Evolutionary conservation across 148 eudicot genomes (phyloP), one percentile per base, ranked within the genome.

Genomic region (Rhododendron williamsianum): DNA sequence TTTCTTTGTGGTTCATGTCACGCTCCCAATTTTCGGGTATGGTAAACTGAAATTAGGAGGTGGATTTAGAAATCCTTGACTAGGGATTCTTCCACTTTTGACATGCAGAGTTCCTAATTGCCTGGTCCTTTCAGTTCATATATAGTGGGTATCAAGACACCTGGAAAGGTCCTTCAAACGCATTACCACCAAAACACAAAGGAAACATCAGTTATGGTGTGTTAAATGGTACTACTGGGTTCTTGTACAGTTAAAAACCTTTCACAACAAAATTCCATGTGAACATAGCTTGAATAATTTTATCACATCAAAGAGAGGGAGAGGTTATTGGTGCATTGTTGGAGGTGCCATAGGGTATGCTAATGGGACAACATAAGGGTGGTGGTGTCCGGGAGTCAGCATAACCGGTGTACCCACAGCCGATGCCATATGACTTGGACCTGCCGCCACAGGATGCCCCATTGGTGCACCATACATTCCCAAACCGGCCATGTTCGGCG

Each of bases 351-450:
- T 89, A 4, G 96, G 98, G 76, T 93, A 95, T 25, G 95, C 94
- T 3, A 92, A 83, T 0, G 98, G 98, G 83, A 95, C 89, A 38
- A 92, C 93, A 48, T 92, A 95, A 6, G 93, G 93, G 11, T 88
- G 94, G 69, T 89, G 95, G 84, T 89, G 94, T 11, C 91, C 88
- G 0, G 92, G 94, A 1, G 98, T 90, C 18, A 93, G 90, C 95
- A 95, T 95, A 8, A 93, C 94, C 0, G 98, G 98, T 30, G 96
- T 95, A 54, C 98, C 98, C 38, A 95, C 95, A 0, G 98, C 98
- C 0, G 98, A 92, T 6, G 89, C 92, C 90, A 94, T 85, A 84
- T 94, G 96, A 82, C 89, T 87, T 0, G 93, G 88, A n/a, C 87
- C 91, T 33, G 76, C 76, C 0, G 92, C 84, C 38, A 95, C 93